Conservation (phyloP, 805 yeast species). For the Zygosaccharomyces siamensis region DNA sequence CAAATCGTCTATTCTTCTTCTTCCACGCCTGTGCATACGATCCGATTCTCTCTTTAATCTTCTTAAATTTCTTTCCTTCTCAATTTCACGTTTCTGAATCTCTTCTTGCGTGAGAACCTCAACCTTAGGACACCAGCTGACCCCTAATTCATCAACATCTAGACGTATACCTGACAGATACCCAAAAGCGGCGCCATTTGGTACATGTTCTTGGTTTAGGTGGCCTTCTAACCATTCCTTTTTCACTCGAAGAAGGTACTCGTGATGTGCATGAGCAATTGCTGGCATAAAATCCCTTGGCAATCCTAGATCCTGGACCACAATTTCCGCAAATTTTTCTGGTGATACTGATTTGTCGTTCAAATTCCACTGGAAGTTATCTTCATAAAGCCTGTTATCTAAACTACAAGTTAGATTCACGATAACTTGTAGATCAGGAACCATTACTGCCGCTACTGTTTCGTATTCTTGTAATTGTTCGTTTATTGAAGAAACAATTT, state of each 20-base stretch:
- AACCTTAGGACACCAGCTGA: slow-evolving; percentile 80
- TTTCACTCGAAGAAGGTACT: slow-evolving; percentile 67
- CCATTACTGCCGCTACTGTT: slow-evolving; percentile 55
- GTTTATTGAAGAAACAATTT: slow-evolving; percentile 63
- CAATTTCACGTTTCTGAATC: slow-evolving; percentile 91
- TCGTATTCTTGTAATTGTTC: slow-evolving; percentile 77
- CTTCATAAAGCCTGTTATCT: slow-evolving; percentile 80
- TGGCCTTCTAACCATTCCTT: slow-evolving; percentile 76
- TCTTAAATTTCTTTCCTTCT: slow-evolving; percentile 85
- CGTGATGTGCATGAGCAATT: slow-evolving; percentile 81
- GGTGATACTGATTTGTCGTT: slow-evolving; percentile 55
- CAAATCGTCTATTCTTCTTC: slow-evolving; percentile 49
- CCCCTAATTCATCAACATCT: slow-evolving; percentile 74
- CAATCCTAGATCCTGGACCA: slow-evolving; percentile 81
- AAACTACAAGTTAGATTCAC: slow-evolving; percentile 77
- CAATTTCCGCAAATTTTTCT: slow-evolving; percentile 73
- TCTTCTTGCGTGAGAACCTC: slow-evolving; percentile 88
- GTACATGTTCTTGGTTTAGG: slow-evolving; percentile 41
- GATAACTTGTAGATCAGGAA: slow-evolving; percentile 74
- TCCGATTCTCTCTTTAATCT: slow-evolving; percentile 88
- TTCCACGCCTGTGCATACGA: slow-evolving; percentile 39
- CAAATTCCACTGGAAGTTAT: slow-evolving; percentile 93
- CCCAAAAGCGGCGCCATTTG: slow-evolving; percentile 59
- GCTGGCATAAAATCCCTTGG: slow-evolving; percentile 85
- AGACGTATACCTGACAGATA: slow-evolving; percentile 61